Base-by-base conservation (phyloP, 1,139 yeast genomes). In the Nakaseomyces sp. region DNA sequence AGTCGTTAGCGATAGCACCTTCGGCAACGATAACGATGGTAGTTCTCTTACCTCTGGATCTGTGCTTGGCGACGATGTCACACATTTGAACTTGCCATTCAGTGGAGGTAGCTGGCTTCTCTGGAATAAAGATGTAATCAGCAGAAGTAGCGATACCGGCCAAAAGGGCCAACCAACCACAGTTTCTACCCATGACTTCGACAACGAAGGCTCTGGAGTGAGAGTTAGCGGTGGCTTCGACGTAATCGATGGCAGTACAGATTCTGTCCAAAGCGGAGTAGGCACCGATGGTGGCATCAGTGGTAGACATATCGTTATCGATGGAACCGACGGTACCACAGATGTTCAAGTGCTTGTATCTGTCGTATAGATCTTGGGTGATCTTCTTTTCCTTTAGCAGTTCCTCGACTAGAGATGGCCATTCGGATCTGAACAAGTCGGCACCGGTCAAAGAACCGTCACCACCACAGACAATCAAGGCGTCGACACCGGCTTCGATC, bases 391-490 rank as follows among this genome's bases (percentile, higher is more conserved):
- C 71, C 1, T 68, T 68, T 37, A 73, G 69, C 51, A 91, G 74
- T 64, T 91, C 96, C 30, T 74, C 65, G 42, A 89, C 69, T 54
- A 91, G 74, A 15, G 84, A 74, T 4, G 96, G 95, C 98, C 98
- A 91, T 66, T 91, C 97, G 28, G 78, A 67, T 63, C 98, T 79
- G 71, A 91, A 88, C 50, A 84, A 70, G 63, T 91, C 97, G 12
- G 98, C 98, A 56, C 98, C 98, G 1, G 98, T 91, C 53, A 91
- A 72, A 0, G 97, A 88, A 45, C 98, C 98, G 62, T 91, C 98
- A 68, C 98, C 98, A 59, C 98, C 98, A 68, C 96, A 87, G n/a
- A 91, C 96, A 55, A 91, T 81, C 53, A 91, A 73, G 0, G 96
- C 97, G 62, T 91, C 97, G 51, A 91, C 89, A 48, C 97, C 97